Base-by-base conservation (phyloP, 768 basidiomycete genomes). In the Polyporus arcularius region DNA sequence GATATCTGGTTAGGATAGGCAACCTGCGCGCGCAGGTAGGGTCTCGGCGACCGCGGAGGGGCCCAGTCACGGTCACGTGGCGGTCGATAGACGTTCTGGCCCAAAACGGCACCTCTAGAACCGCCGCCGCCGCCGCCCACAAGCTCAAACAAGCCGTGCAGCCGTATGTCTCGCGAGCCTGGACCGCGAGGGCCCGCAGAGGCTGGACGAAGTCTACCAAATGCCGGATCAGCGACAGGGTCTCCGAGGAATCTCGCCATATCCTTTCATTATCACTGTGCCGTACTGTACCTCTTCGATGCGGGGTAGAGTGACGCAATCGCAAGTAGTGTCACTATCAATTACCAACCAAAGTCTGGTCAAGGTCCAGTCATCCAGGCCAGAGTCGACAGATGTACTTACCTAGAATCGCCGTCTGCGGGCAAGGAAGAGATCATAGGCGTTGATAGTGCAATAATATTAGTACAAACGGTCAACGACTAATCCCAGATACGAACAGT, bases 21-120 rank as follows among this genome's bases (percentile, higher is more conserved):
- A 61, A 26, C 39, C 11, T 31, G 49, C 48, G 12, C 8, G 42
- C 40, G 50, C 30, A 31, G 31, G 55, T 9, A 10, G 52, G 52
- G 60, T 41, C 60, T 61, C 55, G 60, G 12, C 60, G 42, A 32
- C 18, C 50, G 26, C 41, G n/a, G 55, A n/a, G n/a, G 18, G 62
- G 48, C 53, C 65, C 49, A 61, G 65, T 60, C 62, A 40, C 59
- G 45, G 38, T 60, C 65, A 66, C 62, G 65, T 63, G 62, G n/a
- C 28, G 59, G 57, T 15, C 53, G 32, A 55, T 42, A 55, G 53
- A 54, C 57, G 62, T 63, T 63, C 62, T 63, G 62, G 62, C 57
- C 62, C 35, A 59, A 63, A 63, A 47, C 51, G 62, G 62, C 57
- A 39, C 15, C 54, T 39, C 62, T 55, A 49, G 62, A 63, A 58